Evolutionary conservation across 2,329 filamentous ascomycete species (phyloP).

Genomic region (Helotiales sp.): DNA sequence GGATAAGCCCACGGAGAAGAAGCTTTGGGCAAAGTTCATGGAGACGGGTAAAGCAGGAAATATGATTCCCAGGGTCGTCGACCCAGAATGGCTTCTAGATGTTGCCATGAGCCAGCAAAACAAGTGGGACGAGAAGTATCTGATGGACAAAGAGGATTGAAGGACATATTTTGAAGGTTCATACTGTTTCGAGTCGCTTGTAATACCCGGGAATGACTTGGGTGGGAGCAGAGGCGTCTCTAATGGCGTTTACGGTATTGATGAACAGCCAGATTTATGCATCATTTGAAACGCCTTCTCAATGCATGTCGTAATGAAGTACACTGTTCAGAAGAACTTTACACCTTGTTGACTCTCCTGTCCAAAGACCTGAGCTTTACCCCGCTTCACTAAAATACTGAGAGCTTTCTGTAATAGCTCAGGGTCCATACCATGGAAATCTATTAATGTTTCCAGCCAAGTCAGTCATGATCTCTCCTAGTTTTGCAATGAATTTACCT

Average conservation of each 20-base stretch:
- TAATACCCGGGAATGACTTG: slow-evolving; percentile 14
- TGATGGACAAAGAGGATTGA: slow-evolving; percentile 30
- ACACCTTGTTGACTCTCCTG: slow-evolving; percentile 85
- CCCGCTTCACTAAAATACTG: slow-evolving; percentile 79
- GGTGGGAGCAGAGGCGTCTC: not conserved
- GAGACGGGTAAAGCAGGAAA: slow-evolving; percentile 76
- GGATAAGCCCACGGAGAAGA: slow-evolving; percentile 63
- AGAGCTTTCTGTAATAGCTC: slow-evolving; percentile 80
- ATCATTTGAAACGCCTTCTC: slow-evolving; percentile 8
- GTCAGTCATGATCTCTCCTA: not conserved
- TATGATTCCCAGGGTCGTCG: slow-evolving; percentile 79
- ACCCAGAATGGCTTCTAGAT: slow-evolving; percentile 85
- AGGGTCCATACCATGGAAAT: slow-evolving; percentile 85
- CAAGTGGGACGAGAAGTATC: slow-evolving; percentile 63
- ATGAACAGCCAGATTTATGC: slow-evolving; percentile 3
- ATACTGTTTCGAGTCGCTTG: no score
- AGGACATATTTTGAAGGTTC: no score
- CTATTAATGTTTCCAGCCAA: slow-evolving; percentile 45
- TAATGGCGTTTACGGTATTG: slow-evolving; percentile 2
- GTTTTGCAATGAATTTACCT: slow-evolving; percentile 46
- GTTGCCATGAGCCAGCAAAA: slow-evolving; percentile 87
- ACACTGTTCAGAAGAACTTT: slow-evolving; percentile 76
- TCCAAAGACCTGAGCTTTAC: slow-evolving; percentile 92
- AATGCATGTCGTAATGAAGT: slow-evolving; percentile 2
- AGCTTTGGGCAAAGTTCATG: slow-evolving; percentile 77